Conservation (phyloP, 2,329 filamentous ascomycete genomes). For the Xylaria sp. region DNA sequence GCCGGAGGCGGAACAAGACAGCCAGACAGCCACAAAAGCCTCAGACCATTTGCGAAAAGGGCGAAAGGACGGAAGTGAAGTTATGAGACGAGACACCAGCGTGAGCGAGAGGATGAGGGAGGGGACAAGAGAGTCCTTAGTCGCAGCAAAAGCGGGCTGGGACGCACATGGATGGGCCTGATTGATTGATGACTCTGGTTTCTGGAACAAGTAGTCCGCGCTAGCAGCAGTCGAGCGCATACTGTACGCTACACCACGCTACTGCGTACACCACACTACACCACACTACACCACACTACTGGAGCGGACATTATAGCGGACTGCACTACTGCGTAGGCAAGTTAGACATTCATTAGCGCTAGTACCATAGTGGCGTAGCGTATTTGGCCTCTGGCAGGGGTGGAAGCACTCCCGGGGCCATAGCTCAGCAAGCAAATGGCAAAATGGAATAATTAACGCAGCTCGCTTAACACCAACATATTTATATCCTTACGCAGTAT, state of each 20-base stretch:
- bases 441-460: conserved; percentile 32
- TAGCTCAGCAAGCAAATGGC: conserved; percentile 9
- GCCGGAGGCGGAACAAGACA: neutral
- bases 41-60: conserved; percentile 27
- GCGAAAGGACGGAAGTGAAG: conserved; percentile 23
- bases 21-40: conserved; percentile 27
- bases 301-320: neutral
- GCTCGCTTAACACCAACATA: conserved; percentile 12
- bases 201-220: conserved; percentile 33
- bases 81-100: conserved; percentile 19
- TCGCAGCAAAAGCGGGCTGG: conserved; percentile 36
- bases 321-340: neutral
- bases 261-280: neutral
- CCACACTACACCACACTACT: neutral
- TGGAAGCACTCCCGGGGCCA: neutral
- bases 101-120: conserved; percentile 15
- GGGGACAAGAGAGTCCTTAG: conserved; percentile 14
- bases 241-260: conserved; percentile 3
- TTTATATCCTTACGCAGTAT: neutral
- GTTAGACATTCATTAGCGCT: neutral
- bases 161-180: conserved; percentile 27
- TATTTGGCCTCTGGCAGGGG: conserved; percentile 17
- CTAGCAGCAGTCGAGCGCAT: conserved; percentile 4
- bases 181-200: conserved; percentile 34
- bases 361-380: neutral